These are phyloP conservation scores for Cyphellophora europaea DNA, from an alignment of 2,329 filamentous ascomycete genomes.

Conservation along the genomic window DNA sequence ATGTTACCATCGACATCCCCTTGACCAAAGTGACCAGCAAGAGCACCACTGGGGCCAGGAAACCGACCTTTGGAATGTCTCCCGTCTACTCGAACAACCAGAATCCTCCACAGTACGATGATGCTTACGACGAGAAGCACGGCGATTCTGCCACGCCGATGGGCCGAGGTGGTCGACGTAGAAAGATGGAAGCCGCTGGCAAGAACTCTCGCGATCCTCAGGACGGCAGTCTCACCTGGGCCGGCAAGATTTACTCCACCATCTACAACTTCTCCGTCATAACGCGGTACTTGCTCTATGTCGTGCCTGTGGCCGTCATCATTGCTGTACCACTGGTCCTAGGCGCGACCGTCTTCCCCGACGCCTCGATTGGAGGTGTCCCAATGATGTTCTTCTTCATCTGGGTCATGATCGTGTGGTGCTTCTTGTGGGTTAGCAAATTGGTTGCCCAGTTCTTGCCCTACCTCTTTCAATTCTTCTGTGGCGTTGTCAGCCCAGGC, in stretches of 20 bases:
- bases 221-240: conserved; percentile 47
- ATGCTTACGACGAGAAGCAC: conserved; percentile 13
- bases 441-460: conserved; percentile 50
- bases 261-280: conserved; percentile 54
- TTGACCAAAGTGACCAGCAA: conserved; percentile 46
- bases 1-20: conserved; percentile 53
- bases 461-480: conserved; percentile 50
- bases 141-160: conserved; percentile 1
- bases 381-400: conserved; percentile 53
- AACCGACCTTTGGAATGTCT: conserved; percentile 20
- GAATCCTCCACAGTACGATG: conserved; percentile 18
- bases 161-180: conserved; percentile 22
- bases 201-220: conserved; percentile 30
- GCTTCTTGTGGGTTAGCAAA: conserved; percentile 54
- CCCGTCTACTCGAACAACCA: conserved; percentile 23
- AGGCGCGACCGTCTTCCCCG: conserved; percentile 40
- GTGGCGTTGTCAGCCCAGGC: conserved; percentile 55
- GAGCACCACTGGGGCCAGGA: conserved; percentile 34
- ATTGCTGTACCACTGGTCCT: conserved; percentile 56
- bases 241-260: conserved; percentile 52
- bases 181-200: conserved; percentile 25
- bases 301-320: conserved; percentile 46
- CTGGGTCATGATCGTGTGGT: conserved; percentile 58
- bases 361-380: conserved; percentile 46
- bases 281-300: conserved; percentile 55